Evolutionary conservation across 1,284 basidiomycete genomes (phyloP), one percentile per base, ranked within the genome.

Genomic region (Sparassis latifolia): DNA sequence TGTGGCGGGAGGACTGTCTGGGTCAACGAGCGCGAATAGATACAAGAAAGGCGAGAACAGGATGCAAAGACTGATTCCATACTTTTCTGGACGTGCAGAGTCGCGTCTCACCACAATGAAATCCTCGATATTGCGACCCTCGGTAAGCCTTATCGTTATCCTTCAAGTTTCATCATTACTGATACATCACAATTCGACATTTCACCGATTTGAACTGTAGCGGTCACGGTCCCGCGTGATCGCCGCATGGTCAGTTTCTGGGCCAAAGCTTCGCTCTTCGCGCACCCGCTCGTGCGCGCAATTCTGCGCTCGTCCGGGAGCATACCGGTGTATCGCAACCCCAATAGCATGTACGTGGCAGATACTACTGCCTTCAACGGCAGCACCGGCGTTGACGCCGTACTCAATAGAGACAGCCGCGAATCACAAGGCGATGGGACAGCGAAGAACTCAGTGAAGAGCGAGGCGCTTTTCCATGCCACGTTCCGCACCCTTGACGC

Each of bases 241-340:
- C 67, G 74, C 44, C 77, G 92, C 47, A 85, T 86, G 44, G 70
- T 97, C 48, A 90, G 97, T 66, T 97, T 97, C 68, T 98, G 93
- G 93, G 92, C 89, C 56, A 90, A 95, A 76, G 80, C 60, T 42
- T 84, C 79, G 79, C 72, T 97, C 53, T 97, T 96, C 69, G 77
- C 72, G 42, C 87, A 94, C 67, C 89, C 88, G 2, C 66, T 85
- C 28, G 74, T 85, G 33, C 74, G 80, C 32, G 84, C 78, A 52
- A 78, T 97, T 52, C 76, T 98, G 29, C 77, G 80, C 51, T 89
- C 89, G 55, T 89, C 93, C 3, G 95, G 95, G 33, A 96, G 95
- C 67, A 94, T 98, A 56, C 93, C 94, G 41, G 95, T 98, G 42
- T 92, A 94, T 64, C 81, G 95, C 51, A 91, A 89, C 70, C 73